phyloP scores from a whole-genome alignment of 1,139 yeast species.

The Scheffersomyces lignicola region DNA sequence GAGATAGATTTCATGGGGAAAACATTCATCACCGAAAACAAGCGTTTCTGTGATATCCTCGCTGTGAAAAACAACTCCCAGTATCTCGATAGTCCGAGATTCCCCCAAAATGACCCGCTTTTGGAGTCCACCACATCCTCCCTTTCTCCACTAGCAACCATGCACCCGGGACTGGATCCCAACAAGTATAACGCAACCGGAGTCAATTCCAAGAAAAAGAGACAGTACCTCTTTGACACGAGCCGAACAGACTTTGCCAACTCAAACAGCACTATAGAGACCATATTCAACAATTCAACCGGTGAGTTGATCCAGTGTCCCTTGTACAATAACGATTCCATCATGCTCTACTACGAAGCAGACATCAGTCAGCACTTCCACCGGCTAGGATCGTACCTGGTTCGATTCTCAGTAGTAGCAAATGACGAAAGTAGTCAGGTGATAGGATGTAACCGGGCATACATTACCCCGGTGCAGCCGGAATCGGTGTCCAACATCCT shows the following conservation, averaged over 20 bases:
- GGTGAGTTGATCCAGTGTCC: slow-evolving; percentile 41
- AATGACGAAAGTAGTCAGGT: slow-evolving; percentile 33
- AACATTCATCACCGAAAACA: slow-evolving; percentile 35
- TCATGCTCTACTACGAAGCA: slow-evolving; percentile 39
- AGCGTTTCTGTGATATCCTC: slow-evolving; percentile 47
- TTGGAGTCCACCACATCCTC: neutral
- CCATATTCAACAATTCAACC: slow-evolving; percentile 26
- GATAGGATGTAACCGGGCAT: slow-evolving; percentile 49
- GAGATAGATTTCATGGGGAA: slow-evolving; percentile 46
- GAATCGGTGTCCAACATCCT: slow-evolving; percentile 34
- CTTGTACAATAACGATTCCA: slow-evolving; percentile 38
- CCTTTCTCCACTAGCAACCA: neutral
- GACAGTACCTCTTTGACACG: neutral
- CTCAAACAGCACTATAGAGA: slow-evolving; percentile 18
- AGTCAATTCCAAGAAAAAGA: slow-evolving; percentile 5
- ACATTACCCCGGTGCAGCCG: slow-evolving; percentile 50
- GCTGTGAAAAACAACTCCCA: slow-evolving; percentile 38
- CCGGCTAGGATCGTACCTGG: slow-evolving; percentile 44
- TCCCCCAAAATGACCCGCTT: slow-evolving; percentile 4
- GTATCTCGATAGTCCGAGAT: slow-evolving; percentile 24
- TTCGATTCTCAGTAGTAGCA: slow-evolving; percentile 38
- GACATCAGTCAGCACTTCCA: slow-evolving; percentile 34
- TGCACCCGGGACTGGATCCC: neutral
- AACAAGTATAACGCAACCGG: no score
- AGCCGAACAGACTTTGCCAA: slow-evolving; percentile 14